Conservation (phyloP, 768 basidiomycete species). For the Pilatotrama ljubarskyi region DNA sequence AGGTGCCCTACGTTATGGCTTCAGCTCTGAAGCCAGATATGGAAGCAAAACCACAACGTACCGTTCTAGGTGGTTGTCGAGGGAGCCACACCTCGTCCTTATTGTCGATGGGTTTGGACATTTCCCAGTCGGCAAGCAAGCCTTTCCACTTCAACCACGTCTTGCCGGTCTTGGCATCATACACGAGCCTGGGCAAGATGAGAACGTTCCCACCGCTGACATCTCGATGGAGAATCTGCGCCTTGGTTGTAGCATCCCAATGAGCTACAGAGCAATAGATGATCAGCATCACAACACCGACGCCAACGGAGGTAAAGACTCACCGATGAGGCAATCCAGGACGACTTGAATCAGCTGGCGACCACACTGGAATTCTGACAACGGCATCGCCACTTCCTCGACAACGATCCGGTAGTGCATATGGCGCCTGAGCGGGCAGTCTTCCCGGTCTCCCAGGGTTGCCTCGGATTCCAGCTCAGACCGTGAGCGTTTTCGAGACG, state of each 20-base stretch:
- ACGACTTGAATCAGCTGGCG: background rate
- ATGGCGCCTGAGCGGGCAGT: background rate
- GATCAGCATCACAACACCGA: too few relatives aligned
- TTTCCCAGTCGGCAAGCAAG: conserved; percentile 8
- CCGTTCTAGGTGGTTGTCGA: background rate
- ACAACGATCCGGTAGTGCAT: conserved; percentile 9
- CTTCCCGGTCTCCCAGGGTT: background rate
- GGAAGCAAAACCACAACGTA: background rate
- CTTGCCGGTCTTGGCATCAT: background rate
- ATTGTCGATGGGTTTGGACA: background rate
- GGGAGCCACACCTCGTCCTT: background rate
- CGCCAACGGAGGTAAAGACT: background rate
- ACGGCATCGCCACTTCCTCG: conserved; percentile 1
- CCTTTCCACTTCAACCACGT: background rate
- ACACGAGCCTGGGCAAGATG: background rate
- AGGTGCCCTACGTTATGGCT: conserved; percentile 11
- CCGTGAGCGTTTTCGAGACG: too few relatives aligned
- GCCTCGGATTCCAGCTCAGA: background rate
- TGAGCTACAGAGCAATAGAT: background rate
- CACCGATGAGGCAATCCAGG: background rate
- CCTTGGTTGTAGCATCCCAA: background rate
- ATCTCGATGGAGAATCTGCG: background rate
- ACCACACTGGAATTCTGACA: background rate
- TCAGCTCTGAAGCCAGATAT: background rate
- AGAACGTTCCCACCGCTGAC: conserved; percentile 9